A percentile compares a stretch with the other conserved stretches of the same genome.
phyloP scores from a whole-genome alignment of 306 rosid species.

The Medicago truncatula region DNA sequence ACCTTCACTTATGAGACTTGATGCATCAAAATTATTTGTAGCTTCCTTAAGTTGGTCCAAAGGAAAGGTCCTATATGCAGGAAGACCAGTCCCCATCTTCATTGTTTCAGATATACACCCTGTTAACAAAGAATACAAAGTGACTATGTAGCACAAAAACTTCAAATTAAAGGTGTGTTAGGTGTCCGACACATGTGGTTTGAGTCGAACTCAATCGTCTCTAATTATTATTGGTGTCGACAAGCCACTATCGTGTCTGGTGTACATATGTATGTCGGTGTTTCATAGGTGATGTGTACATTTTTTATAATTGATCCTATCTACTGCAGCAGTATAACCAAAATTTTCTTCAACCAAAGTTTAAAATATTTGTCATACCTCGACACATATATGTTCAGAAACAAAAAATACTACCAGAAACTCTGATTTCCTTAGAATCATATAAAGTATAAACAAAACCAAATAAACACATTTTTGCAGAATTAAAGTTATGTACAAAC shows the following conservation, averaged over 20 bases:
- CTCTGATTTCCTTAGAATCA: background rate
- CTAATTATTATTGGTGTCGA: too few species aligned
- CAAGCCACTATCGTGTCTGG: too few species aligned
- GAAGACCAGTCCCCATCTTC: slow-evolving; percentile 89
- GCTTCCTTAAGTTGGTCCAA: slow-evolving; percentile 92
- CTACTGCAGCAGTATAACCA: too few species aligned
- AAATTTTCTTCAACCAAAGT: too few species aligned
- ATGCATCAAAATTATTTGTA: slow-evolving; percentile 75
- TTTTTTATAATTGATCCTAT: too few species aligned
- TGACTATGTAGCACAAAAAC: background rate
- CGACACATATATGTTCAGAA: background rate
- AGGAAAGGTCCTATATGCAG: slow-evolving; percentile 83
- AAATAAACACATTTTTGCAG: background rate
- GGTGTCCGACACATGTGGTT: too few species aligned
- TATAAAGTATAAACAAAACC: background rate
- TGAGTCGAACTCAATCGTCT: too few species aligned
- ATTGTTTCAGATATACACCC: slow-evolving; percentile 88
- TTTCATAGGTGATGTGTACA: background rate
- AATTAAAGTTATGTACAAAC: slow-evolving; percentile 12
- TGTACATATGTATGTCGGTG: too few species aligned
- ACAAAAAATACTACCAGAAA: background rate
- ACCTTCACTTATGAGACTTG: slow-evolving; percentile 68
- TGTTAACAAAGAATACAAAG: slow-evolving; percentile 39
- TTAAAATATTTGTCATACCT: too few species aligned
- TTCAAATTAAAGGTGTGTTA: too few species aligned